Conservation (phyloP, 2,329 filamentous ascomycete species). For the Dactylonectria macrodidyma region DNA sequence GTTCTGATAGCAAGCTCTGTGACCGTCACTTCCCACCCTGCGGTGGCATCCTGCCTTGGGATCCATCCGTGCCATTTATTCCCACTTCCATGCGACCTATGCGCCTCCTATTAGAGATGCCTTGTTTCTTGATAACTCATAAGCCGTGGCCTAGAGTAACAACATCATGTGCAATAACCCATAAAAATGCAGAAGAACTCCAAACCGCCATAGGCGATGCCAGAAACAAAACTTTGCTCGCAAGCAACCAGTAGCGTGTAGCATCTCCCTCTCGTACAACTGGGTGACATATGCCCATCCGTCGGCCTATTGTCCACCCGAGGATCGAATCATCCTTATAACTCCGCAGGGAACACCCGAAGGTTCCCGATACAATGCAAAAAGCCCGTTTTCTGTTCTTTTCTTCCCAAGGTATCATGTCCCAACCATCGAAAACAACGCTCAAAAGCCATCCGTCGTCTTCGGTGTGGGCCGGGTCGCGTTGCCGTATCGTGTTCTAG, state of each 20-base stretch:
- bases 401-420: neutral
- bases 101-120: neutral
- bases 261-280: conserved; percentile 8
- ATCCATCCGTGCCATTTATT: neutral
- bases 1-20: neutral
- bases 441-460: neutral
- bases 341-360: neutral
- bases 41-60: neutral
- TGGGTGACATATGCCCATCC: neutral
- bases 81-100: conserved; percentile 1
- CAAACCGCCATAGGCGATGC: conserved; percentile 6
- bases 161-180: conserved; percentile 19
- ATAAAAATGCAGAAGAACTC: conserved; percentile 18
- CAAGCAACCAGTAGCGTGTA: conserved; percentile 1
- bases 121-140: neutral
- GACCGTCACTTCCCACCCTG: neutral
- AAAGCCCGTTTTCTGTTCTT: conserved; percentile 7
- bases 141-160: conserved; percentile 18
- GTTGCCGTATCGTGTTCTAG: neutral
- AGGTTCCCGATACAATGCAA: neutral
- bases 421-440: neutral
- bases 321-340: neutral
- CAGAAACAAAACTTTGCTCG: neutral
- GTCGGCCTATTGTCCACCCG: neutral
- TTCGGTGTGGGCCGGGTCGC: neutral